Base-by-base conservation (phyloP, 1,139 yeast genomes). In the Yamadazyma taylorii region DNA sequence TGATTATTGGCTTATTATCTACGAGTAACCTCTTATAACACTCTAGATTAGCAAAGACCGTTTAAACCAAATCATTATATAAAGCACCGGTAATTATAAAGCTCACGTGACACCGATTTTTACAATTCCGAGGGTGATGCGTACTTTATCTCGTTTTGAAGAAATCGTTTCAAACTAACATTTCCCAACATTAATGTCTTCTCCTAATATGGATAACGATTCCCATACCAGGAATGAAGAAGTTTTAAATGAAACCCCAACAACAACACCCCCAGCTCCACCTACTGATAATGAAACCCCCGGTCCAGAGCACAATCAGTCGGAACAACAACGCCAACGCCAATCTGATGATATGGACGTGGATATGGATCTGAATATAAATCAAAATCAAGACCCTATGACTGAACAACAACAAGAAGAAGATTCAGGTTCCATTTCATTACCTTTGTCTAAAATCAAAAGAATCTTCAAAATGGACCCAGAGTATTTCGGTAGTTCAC, bases 381-480 rank as follows among this genome's bases (percentile, higher is more conserved):
- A 10, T 12, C 15, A 15, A 6, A 10, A 43, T 7, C 57, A 47
- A 7, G 52, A 46, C 14, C 50, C 44, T 7, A 51, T 44, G 16
- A 55, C 42, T 15, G 22, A 57, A 16, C 34, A 52, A 19, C 51
- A 52, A 13, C 54, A 52, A 32, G 56, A 47, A 6, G 56, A 47
- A 6, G 58, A 54, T 11, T 58, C 31, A 14, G 35, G 38, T 5
- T 34, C 51, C 7, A 50, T 66, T 35, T 42, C 67, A 3, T 63
- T 90, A 26, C 97, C 97, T 5, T 64, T 89, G 21, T 76, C 95
- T 2, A 83, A 90, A 49, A 83, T 90, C 47, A 89, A 87, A 56
- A 75, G 83, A 52, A 85, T 90, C 38, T 81, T 92, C 55, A 88
- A 86, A 53, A 76, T 84, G 59, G 97, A 92, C 55, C 88, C 90